Base-by-base conservation (phyloP, 2,329 filamentous ascomycete genomes). In the Epichloe amarillans region DNA sequence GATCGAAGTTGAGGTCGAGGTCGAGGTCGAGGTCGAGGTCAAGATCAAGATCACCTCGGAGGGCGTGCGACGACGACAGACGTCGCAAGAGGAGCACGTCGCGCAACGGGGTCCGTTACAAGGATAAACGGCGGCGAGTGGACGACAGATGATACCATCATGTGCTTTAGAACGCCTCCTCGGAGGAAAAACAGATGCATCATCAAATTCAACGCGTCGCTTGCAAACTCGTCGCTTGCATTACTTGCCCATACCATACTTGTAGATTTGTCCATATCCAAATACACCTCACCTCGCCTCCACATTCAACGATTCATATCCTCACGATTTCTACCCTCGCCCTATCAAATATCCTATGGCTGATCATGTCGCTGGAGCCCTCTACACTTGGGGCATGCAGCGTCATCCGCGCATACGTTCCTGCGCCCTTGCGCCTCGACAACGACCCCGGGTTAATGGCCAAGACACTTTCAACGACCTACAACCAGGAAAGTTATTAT, bases 381-480 rank as follows among this genome's bases (percentile, higher is more conserved):
- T 82, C 76, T 0, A 85, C 57, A 5, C 67, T 67, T 14, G 83
- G 79, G 2, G 86, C 82, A 55, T 86, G 77, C 6, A 97, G 69
- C 19, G 80, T 80, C 74, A 98, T 77, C 47, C 84, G 82, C 1
- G 88, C 87, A 65, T 85, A 97, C 0, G 89, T 95, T 5, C 93
- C 93, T 0, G 90, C 77, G 1, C 84, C 89, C 53, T 82, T 83
- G 51, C 86, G 81, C 69, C 95, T 96, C 15, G 88, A 93, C 36
- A 95, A 70, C 47, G 81, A 83, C 5, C 93, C 91, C 0, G 93
- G 91, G 64, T 98, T 98, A 61, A 98, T 84, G 12, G 89, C 82
- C 6, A 97, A 69, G 0, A 96, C 89, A 57, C 84, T 88, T 61
- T 96, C 88, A 11, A 97, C 83, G 41, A 96, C 88, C 89, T 95